phyloP scores from a whole-genome alignment of 2,329 filamentous ascomycete species.

The Apiospora aurea region DNA sequence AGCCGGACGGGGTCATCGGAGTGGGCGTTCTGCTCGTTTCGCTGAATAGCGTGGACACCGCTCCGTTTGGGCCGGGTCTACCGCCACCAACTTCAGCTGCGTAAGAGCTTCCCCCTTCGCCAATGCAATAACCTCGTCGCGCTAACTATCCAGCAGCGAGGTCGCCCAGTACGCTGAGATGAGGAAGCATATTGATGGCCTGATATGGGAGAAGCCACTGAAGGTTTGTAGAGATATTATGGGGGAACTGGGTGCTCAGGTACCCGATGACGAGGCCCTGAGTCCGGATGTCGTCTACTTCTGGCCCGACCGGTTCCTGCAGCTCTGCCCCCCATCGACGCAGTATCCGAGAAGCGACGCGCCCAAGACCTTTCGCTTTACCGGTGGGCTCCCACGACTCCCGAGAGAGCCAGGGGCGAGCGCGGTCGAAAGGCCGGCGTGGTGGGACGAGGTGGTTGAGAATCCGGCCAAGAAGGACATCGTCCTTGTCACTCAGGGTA shows the following conservation, averaged over 20 bases:
- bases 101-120: constrained; percentile 9
- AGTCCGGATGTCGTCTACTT: not conserved
- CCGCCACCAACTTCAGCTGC: constrained; percentile 22
- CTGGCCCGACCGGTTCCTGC: constrained; percentile 27
- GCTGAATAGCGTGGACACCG: constrained; percentile 24
- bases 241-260: constrained; percentile 7
- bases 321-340: constrained; percentile 24
- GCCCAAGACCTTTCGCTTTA: constrained; percentile 10
- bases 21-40: constrained; percentile 23
- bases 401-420: not conserved
- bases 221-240: constrained; percentile 16
- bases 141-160: constrained; percentile 22
- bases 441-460: constrained; percentile 24
- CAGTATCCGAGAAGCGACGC: constrained; percentile 27
- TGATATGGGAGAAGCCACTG: not conserved
- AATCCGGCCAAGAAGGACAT: constrained; percentile 38
- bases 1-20: constrained; percentile 23
- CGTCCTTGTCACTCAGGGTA: constrained; percentile 47
- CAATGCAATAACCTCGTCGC: not conserved
- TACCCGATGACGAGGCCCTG: not conserved
- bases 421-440: not conserved
- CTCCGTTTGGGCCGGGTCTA: constrained; percentile 23
- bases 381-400: constrained; percentile 17
- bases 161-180: constrained; percentile 25
- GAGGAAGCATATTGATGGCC: not conserved